phyloP scores from a whole-genome alignment of 2,329 filamentous ascomycete species.

The Colletotrichum brevisporum region DNA sequence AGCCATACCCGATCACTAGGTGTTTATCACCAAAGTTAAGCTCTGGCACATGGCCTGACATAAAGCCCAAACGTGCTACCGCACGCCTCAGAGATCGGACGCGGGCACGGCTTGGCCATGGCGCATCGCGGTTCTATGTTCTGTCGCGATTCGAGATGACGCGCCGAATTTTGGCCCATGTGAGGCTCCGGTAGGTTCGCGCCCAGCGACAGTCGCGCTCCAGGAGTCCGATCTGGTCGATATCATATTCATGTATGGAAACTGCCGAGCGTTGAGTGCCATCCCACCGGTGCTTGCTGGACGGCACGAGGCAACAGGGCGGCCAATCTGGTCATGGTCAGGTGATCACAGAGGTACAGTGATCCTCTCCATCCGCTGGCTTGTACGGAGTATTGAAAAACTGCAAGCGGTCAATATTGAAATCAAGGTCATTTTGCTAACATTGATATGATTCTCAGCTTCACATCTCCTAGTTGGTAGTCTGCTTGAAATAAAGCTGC shows the following conservation, averaged over 20 bases:
- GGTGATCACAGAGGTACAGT: too few relatives aligned
- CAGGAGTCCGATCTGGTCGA: too few relatives aligned
- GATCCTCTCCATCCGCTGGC: too few relatives aligned
- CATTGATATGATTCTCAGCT: background rate
- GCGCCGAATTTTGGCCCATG: slow-evolving; percentile 11
- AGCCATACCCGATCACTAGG: slow-evolving; percentile 17
- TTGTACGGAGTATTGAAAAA: too few relatives aligned
- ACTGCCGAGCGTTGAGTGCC: too few relatives aligned
- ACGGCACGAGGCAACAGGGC: too few relatives aligned
- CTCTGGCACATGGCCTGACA: slow-evolving; percentile 38
- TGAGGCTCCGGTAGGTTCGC: slow-evolving; percentile 7
- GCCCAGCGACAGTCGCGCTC: background rate
- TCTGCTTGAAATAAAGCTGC: background rate
- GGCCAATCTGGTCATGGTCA: too few relatives aligned
- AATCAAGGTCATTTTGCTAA: background rate
- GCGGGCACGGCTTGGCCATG: slow-evolving; percentile 15
- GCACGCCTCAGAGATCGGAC: background rate
- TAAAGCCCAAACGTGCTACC: slow-evolving; percentile 23
- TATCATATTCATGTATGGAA: too few relatives aligned
- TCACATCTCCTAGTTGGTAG: background rate
- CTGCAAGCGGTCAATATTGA: background rate
- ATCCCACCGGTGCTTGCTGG: too few relatives aligned
- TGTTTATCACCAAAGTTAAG: slow-evolving; percentile 28
- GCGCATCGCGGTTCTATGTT: slow-evolving; percentile 23
- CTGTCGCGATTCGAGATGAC: background rate